Evolutionary conservation across 2,329 filamentous ascomycete genomes (phyloP), one percentile per base, ranked within the genome.

Genomic region (Cytospora piceicola): DNA sequence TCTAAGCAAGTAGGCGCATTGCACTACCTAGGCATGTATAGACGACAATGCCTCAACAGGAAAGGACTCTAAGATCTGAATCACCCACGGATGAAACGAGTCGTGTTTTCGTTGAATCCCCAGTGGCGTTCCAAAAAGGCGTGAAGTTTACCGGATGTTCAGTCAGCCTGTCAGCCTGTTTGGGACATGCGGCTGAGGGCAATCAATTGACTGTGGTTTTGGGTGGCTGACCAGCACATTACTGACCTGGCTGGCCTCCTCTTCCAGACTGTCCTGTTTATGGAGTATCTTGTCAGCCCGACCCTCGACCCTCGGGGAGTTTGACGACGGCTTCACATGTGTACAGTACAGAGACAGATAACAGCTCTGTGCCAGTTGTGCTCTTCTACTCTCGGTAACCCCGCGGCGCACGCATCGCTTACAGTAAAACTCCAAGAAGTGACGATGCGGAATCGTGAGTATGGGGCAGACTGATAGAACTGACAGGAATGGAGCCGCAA

Each of bases 161-260:
- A n/a, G n/a, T n/a, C 32, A 14, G 34, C 2, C 11, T 14, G 11
- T 36, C 42, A n/a, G 17, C 42, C 42, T n/a, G n/a, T 46, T n/a
- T 46, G 20, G 20, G 42, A 49, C n/a, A 22, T 24, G 46, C 46
- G 46, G 46, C 46, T 49, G 46, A 49, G 22, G 46, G n/a, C n/a
- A 49, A n/a, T 36, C n/a, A n/a, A n/a, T n/a, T n/a, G n/a, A n/a
- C n/a, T 29, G 30, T 2, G 17, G 4, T 5, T 4, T 11, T 52
- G n/a, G 34, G 20, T 61, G 59, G 42, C 59, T 61, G 59, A 22
- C 27, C n/a, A 34, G 14, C 49, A 11, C 20, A 15, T 14, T 29
- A 24, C 49, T 24, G 49, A 12, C 24, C 24, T 9, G 27, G 27
- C 51, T 53, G 51, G 27, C 42, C n/a, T 46, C 20, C 22, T 22